Evolutionary conservation across 2,329 filamentous ascomycete genomes (phyloP), one percentile per base, ranked within the genome.

Genomic region (Passalora sequoiae): DNA sequence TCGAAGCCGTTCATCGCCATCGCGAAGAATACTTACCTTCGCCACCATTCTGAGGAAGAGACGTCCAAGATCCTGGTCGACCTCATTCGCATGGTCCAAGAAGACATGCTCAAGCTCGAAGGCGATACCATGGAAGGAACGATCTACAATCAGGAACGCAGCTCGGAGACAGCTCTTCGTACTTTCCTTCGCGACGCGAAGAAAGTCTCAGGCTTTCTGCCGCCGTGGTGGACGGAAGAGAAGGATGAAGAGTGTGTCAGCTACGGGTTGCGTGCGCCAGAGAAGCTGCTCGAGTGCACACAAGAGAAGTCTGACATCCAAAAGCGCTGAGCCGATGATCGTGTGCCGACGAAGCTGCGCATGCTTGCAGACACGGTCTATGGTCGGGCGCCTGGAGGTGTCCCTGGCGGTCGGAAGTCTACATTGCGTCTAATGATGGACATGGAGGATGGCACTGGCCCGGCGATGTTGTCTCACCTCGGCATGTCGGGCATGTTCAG

Each of bases 271-370:
- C 27, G 17, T 17, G 22, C 39, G 22, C 15, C 32, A 4, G 22
- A 17, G 3, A 43, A 43, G 28, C 45, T 44, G 15, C 38, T 50
- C 7, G 19, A 20, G 3, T 2, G 8, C 20, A 35, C 39, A 1
- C 42, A 48, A 24, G 38, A 47, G 39, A 50, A 52, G 40, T 32
- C 36, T 2, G 44, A 53, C 9, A 46, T 48, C 10, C 42, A 47
- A 19, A 42, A 50, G 31, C 35, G 35, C 12, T 50, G 44, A 44
- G 21, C 32, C 6, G 50, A 53, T 25, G 29, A 33, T 22, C 16
- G 24, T 2, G 41, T 46, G 43, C 38, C 13, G 16, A 38, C 25
- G 43, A 50, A 45, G 43, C 41, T 32, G 25, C 47, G 43, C 10
- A 49, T 45, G 41, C 20, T 42, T 10, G 39, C 31, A 21, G 44